A percentile compares a stretch with the other conserved stretches of the same genome.
These are phyloP conservation scores for Solanum infundibuliforme DNA, from an alignment of 257 asterid genomes.

Conservation along the genomic window DNA sequence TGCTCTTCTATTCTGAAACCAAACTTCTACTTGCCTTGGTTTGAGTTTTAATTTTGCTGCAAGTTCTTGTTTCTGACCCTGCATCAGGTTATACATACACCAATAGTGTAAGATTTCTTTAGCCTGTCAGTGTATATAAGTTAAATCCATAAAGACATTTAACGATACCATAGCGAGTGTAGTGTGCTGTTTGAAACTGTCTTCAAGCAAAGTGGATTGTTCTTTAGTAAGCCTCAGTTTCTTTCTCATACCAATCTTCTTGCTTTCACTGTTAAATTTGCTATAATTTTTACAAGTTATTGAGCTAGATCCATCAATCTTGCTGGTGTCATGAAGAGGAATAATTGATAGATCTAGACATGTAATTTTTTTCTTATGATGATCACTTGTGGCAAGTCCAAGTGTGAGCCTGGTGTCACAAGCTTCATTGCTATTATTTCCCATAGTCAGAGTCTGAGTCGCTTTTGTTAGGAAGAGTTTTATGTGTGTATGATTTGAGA, in stretches of 20 bases:
- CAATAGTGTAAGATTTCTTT: not conserved
- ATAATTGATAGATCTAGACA: slow-evolving; percentile 44
- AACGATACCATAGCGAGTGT: slow-evolving; percentile 33
- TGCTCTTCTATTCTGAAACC: slow-evolving; percentile 81
- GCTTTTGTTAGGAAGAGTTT: not conserved
- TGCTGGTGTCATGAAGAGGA: slow-evolving; percentile 12
- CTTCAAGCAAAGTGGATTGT: slow-evolving; percentile 39
- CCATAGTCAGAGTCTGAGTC: slow-evolving; percentile 1
- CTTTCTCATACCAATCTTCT: slow-evolving; percentile 25
- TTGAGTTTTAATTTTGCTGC: slow-evolving; percentile 49
- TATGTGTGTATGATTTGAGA: not conserved
- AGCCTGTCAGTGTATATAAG: not conserved
- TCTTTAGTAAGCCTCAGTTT: slow-evolving; percentile 48
- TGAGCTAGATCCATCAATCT: slow-evolving; percentile 11
- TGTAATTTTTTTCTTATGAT: not conserved
- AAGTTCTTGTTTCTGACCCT: slow-evolving; percentile 42
- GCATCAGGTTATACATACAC: not conserved
- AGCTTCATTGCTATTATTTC: slow-evolving; percentile 17
- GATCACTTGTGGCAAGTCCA: slow-evolving; percentile 21
- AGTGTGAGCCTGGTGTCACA: slow-evolving; percentile 29
- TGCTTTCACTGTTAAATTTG: not conserved
- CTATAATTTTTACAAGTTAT: not conserved
- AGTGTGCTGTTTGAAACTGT: slow-evolving; percentile 29
- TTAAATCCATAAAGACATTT: not conserved
- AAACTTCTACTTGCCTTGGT: slow-evolving; percentile 71